phyloP scores from a whole-genome alignment of 148 eudicot species.

The Vaccinium vitisidaea region DNA sequence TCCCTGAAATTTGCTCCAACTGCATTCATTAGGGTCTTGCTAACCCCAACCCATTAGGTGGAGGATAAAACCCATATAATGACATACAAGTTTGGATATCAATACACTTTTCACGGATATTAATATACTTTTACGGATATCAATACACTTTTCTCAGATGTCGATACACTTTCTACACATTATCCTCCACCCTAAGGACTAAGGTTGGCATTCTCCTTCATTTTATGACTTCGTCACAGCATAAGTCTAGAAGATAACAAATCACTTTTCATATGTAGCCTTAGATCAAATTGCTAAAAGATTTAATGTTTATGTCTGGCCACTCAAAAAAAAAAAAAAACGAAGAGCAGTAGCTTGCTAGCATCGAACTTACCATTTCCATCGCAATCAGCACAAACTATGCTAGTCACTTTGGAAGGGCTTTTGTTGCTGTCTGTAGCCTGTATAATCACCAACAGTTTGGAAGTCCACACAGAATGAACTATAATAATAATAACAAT shows the following conservation, averaged over 20 bases:
- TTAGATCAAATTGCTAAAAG: neutral
- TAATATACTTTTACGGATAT: too few relatives aligned
- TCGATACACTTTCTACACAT: too few relatives aligned
- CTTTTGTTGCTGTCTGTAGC: constrained; percentile 22
- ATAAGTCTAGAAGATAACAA: neutral
- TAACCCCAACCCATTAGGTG: too few relatives aligned
- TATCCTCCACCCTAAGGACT: too few relatives aligned
- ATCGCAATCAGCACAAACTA: constrained; percentile 44
- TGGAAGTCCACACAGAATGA: neutral
- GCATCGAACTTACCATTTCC: constrained; percentile 40
- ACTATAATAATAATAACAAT: neutral
- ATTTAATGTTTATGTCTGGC: neutral
- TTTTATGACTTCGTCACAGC: neutral
- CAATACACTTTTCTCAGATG: too few relatives aligned
- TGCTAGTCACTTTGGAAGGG: constrained; percentile 29
- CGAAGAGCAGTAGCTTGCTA: neutral
- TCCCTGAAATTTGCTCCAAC: neutral
- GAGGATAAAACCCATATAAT: too few relatives aligned
- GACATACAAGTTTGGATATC: too few relatives aligned
- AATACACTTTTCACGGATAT: too few relatives aligned
- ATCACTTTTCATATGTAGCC: neutral
- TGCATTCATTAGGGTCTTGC: neutral
- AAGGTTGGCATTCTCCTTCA: too few relatives aligned
- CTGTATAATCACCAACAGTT: constrained; percentile 18
- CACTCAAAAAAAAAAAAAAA: neutral